Evolutionary conservation across 2,329 filamentous ascomycete species (phyloP), one percentile per base, ranked within the genome.

Genomic region (Niveomyces coronatus): DNA sequence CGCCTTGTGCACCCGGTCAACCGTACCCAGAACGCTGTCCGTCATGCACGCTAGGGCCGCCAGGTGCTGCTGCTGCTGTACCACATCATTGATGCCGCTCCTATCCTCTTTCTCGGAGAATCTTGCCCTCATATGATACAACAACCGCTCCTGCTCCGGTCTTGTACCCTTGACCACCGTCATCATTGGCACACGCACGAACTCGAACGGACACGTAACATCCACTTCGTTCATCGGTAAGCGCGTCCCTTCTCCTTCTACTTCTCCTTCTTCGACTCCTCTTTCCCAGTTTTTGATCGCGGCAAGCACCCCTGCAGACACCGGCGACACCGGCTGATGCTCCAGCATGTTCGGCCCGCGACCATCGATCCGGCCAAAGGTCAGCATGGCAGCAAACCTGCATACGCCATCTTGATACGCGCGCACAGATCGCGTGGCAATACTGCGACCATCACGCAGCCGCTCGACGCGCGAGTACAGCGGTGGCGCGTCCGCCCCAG

Each of bases 31-130:
- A 11, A 41, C 36, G n/a, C 37, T 41, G 15, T 41, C 39, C 27
- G 39, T 32, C 32, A 41, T 36, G 33, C 28, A 41, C 23, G 39
- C 39, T 9, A 41, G 33, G 9, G 39, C 32, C 7, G 39, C 39
- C 24, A 28, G 27, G 19, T 41, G 32, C 37, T 10, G 26, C 20
- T 11, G n/a, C n/a, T n/a, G n/a, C n/a, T n/a, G n/a, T n/a, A n/a
- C n/a, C n/a, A n/a, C n/a, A n/a, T n/a, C n/a, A n/a, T n/a, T n/a
- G n/a, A n/a, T 18, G 4, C 35, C 37, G 4, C 11, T 16, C 20
- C 14, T 7, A 7, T 4, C 24, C 7, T 4, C 34, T n/a, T 6
- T 24, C 11, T 19, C n/a, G 28, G 2, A 10, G 35, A 39, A 13
- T 24, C 30, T 39, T 16, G 22, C 37, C 24, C 13, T 33, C 3